phyloP scores from a whole-genome alignment of 176 grass and related monocot species.

The Cenchrus fungigraminus region DNA sequence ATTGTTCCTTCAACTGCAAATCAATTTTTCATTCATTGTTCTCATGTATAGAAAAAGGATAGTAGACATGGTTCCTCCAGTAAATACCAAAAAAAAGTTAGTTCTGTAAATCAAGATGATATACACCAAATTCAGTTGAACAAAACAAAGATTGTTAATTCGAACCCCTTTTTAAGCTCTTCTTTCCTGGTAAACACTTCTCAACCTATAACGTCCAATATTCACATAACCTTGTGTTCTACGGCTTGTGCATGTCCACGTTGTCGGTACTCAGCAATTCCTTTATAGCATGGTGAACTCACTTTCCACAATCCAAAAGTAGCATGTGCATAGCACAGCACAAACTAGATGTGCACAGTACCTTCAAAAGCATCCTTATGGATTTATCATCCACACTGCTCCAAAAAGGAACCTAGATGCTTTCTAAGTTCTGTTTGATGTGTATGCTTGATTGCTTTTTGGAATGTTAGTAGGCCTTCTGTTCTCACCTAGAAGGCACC shows the following conservation, averaged over 20 bases:
- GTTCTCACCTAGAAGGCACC: background rate
- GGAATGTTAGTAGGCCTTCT: slow-evolving; percentile 38
- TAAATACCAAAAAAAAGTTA: background rate
- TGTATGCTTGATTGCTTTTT: slow-evolving; percentile 26
- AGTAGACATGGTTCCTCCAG: background rate
- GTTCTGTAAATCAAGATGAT: slow-evolving; percentile 24
- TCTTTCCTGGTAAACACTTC: background rate
- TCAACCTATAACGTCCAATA: background rate
- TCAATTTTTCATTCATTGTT: background rate
- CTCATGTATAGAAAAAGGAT: background rate
- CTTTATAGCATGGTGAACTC: slow-evolving; percentile 39
- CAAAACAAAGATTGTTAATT: slow-evolving; percentile 22
- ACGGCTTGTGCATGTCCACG: slow-evolving; percentile 33
- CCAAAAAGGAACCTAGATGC: slow-evolving; percentile 47
- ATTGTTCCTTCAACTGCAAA: slow-evolving; percentile 15
- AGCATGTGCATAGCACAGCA: slow-evolving; percentile 26
- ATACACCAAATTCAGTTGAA: background rate
- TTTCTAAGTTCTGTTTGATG: slow-evolving; percentile 40
- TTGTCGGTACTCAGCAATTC: slow-evolving; percentile 10
- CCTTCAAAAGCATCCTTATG: slow-evolving; percentile 40
- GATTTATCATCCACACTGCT: slow-evolving; percentile 35
- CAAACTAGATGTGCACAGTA: slow-evolving; percentile 31
- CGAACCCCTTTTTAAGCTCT: background rate
- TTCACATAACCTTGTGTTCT: slow-evolving; percentile 37
- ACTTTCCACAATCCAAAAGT: slow-evolving; percentile 37